Conservation (phyloP, 371 early-diverging fungal genomes). For the Mycotypha africana region DNA sequence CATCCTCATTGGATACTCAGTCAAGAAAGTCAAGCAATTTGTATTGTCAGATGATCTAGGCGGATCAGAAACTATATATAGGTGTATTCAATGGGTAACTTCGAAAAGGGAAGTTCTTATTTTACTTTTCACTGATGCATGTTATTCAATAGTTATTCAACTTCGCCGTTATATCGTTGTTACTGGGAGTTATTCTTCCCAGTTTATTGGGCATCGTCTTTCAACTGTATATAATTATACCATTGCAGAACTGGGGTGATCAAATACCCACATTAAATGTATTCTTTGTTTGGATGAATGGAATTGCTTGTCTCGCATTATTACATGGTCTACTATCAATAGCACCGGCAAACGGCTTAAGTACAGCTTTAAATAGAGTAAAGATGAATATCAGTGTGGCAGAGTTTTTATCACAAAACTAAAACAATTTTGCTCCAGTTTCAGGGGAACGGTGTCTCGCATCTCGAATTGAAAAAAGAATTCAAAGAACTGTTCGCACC, state of each 20-base stretch:
- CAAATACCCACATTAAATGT: slow-evolving; percentile 1
- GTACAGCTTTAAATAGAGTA: slow-evolving; percentile 1
- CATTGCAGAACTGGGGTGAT: slow-evolving; percentile 5
- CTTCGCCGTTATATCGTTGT: neutral
- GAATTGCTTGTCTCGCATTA: slow-evolving; percentile 2
- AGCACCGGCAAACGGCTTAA: slow-evolving; percentile 1
- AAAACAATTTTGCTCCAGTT: too few species aligned
- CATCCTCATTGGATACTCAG: slow-evolving; percentile 3
- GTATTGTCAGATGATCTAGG: too few species aligned
- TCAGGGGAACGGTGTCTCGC: too few species aligned
- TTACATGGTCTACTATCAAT: neutral
- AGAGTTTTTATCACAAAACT: too few species aligned
- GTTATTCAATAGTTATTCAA: neutral
- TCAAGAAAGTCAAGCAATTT: neutral
- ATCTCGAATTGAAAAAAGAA: too few species aligned
- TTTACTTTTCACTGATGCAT: neutral
- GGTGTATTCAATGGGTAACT: neutral
- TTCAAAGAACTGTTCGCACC: too few species aligned
- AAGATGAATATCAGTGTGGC: too few species aligned
- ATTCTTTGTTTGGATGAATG: slow-evolving; percentile 8
- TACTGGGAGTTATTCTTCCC: slow-evolving; percentile 5
- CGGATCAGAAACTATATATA: too few species aligned
- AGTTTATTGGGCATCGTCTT: neutral
- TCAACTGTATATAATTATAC: slow-evolving; percentile 9
- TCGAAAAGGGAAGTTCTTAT: too few species aligned